These are phyloP conservation scores for Hyaloscypha variabilis DNA, from an alignment of 495 filamentous ascomycete genomes.

Conservation along the genomic window DNA sequence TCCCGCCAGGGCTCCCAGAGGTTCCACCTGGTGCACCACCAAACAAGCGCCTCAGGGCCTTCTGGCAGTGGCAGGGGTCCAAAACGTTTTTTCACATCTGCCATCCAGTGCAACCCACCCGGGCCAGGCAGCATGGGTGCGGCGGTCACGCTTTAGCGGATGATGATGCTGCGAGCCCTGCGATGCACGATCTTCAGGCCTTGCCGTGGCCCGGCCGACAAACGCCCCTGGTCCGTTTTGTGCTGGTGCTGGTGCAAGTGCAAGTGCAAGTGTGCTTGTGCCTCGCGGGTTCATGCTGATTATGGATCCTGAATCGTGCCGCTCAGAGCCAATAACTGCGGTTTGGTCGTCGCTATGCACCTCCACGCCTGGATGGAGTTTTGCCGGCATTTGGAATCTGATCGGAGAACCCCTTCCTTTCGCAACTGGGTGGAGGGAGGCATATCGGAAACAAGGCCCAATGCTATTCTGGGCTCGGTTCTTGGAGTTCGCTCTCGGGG, in stretches of 20 bases:
- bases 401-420: not conserved
- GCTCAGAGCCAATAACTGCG: slow-evolving; percentile 14
- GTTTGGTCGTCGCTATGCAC: slow-evolving; percentile 15
- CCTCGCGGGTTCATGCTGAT: slow-evolving; percentile 25
- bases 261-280: slow-evolving; percentile 5
- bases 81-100: slow-evolving; percentile 30
- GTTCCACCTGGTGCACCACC: no score
- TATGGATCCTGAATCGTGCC: slow-evolving; percentile 14
- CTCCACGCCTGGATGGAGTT: slow-evolving; percentile 13
- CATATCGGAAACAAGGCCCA: slow-evolving; percentile 2
- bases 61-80: slow-evolving; percentile 22
- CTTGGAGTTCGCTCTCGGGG: not conserved
- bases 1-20: not conserved
- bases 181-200: slow-evolving; percentile 15
- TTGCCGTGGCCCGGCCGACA: slow-evolving; percentile 16
- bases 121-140: slow-evolving; percentile 7
- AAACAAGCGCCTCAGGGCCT: slow-evolving; percentile 21
- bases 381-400: slow-evolving; percentile 21
- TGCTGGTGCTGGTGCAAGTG: not conserved
- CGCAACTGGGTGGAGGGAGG: not conserved
- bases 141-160: slow-evolving; percentile 20
- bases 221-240: not conserved
- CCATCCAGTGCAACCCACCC: slow-evolving; percentile 14
- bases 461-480: not conserved
- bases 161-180: slow-evolving; percentile 1